Percentiles rank a stretch among this genome's conserved stretches.
Conservation (phyloP, 345 rosid genomes). For the Odontarrhena argentea region DNA sequence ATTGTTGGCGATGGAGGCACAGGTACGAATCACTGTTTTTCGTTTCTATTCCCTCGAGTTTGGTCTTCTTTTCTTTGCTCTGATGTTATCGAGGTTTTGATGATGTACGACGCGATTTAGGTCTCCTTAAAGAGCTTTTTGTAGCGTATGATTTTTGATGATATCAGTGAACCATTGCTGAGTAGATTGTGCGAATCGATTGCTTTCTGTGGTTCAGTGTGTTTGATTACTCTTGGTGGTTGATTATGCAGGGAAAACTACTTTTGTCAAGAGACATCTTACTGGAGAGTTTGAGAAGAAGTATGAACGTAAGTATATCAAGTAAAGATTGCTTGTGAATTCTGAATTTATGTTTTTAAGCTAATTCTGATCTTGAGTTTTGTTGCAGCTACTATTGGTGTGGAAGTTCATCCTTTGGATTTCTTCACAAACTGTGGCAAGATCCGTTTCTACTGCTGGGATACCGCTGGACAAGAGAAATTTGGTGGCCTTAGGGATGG, state of each 20-base stretch:
- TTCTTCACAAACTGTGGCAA: conserved; percentile 93
- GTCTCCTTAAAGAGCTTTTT: no score
- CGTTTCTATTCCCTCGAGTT: no score
- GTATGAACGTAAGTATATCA: conserved; percentile 75
- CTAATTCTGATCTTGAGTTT: neutral
- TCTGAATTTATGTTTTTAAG: neutral
- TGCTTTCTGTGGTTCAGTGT: no score
- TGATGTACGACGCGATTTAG: no score
- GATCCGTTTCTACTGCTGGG: conserved; percentile 95
- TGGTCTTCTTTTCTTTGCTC: no score
- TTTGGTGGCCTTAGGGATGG: conserved; percentile 98
- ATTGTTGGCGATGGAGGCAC: conserved; percentile 96
- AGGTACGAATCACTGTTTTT: conserved; percentile 44
- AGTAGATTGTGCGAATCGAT: no score
- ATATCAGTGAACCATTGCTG: no score
- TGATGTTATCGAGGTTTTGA: no score
- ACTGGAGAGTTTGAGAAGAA: conserved; percentile 98
- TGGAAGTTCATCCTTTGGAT: conserved; percentile 93
- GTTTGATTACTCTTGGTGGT: neutral
- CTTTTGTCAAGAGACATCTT: conserved; percentile 88
- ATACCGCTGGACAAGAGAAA: conserved; percentile 96
- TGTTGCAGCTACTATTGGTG: conserved; percentile 83
- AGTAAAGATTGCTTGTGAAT: neutral
- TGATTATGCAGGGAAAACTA: conserved; percentile 72
- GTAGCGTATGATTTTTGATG: no score